These are phyloP conservation scores for Leishmania turanica DNA, from an alignment of 208 protist species.

Conservation along the genomic window DNA sequence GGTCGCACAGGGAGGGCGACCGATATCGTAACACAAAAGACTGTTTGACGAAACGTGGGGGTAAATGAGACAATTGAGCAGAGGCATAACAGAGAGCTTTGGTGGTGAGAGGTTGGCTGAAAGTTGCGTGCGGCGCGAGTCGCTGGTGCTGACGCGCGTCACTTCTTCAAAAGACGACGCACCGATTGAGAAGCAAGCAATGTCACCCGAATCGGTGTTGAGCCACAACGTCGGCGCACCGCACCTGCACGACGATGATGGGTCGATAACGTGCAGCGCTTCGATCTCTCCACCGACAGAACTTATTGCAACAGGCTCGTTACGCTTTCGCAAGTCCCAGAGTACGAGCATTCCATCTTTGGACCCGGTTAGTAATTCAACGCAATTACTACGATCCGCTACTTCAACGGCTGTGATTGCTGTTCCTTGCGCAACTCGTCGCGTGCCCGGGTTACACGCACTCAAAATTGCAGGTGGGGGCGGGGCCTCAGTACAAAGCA, in stretches of 20 bases:
- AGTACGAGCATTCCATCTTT: slow-evolving; percentile 50
- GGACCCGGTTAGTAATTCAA: slow-evolving; percentile 49
- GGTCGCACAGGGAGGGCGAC: neutral
- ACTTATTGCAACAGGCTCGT: slow-evolving; percentile 25
- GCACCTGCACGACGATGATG: slow-evolving; percentile 1
- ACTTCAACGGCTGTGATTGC: slow-evolving; percentile 13
- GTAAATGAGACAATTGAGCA: slow-evolving; percentile 38
- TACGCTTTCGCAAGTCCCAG: slow-evolving; percentile 59
- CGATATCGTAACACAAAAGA: slow-evolving; percentile 33
- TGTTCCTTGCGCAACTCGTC: neutral
- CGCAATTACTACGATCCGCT: slow-evolving; percentile 10
- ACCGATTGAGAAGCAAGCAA: slow-evolving; percentile 27
- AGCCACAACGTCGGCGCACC: slow-evolving; percentile 34
- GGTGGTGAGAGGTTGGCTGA: slow-evolving; percentile 40
- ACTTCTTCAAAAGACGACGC: slow-evolving; percentile 27
- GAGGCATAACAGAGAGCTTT: slow-evolving; percentile 34
- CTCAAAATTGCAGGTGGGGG: slow-evolving; percentile 11
- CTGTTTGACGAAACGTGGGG: slow-evolving; percentile 45
- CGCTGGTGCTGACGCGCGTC: slow-evolving; percentile 18
- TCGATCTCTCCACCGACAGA: slow-evolving; percentile 23
- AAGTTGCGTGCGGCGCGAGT: slow-evolving; percentile 27
- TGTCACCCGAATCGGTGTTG: slow-evolving; percentile 31
- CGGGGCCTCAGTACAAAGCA: slow-evolving; percentile 18
- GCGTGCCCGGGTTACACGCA: neutral
- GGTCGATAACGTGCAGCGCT: neutral